Evolutionary conservation across 768 basidiomycete genomes (phyloP).

Genomic region (Rhizopogon salebrosus): DNA sequence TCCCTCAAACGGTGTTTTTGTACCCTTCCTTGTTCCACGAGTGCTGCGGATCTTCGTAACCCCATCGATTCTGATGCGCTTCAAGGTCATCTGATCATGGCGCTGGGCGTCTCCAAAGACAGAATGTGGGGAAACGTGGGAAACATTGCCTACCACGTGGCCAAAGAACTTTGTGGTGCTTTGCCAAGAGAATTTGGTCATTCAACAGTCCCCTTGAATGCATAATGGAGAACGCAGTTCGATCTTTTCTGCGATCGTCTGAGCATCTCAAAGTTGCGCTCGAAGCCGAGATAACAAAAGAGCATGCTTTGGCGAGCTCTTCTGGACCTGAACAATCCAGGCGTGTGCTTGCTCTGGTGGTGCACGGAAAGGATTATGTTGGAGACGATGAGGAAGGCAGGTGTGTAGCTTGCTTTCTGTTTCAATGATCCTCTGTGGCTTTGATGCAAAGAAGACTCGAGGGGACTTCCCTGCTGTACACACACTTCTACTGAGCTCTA

Average conservation of each 20-base stretch:
- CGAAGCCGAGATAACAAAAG: conserved; percentile 23
- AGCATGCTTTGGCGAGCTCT: background rate
- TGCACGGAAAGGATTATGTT: conserved; percentile 38
- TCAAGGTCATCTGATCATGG: background rate
- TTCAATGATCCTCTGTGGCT: background rate
- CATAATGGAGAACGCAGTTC: conserved; percentile 12
- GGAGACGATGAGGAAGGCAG: conserved; percentile 50
- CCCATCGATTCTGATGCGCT: background rate
- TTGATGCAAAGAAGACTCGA: background rate
- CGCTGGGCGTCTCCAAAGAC: background rate
- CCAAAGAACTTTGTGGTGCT: conserved; percentile 4
- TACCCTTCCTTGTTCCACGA: background rate
- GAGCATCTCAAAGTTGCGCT: conserved; percentile 43
- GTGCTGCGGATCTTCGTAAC: background rate
- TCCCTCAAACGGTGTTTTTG: background rate
- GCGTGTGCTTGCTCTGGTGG: conserved; percentile 39
- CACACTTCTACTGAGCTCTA: background rate
- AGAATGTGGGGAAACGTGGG: conserved; percentile 26
- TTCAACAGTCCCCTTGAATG: conserved; percentile 6
- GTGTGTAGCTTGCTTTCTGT: conserved; percentile 26
- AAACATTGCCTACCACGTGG: conserved; percentile 12
- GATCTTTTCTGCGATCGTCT: conserved; percentile 31
- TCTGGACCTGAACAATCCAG: background rate
- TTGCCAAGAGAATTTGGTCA: no score
- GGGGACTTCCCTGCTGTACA: background rate